Evolutionary conservation across 306 rosid genomes (phyloP).

Genomic region (Astragalus glycyphyllos): DNA sequence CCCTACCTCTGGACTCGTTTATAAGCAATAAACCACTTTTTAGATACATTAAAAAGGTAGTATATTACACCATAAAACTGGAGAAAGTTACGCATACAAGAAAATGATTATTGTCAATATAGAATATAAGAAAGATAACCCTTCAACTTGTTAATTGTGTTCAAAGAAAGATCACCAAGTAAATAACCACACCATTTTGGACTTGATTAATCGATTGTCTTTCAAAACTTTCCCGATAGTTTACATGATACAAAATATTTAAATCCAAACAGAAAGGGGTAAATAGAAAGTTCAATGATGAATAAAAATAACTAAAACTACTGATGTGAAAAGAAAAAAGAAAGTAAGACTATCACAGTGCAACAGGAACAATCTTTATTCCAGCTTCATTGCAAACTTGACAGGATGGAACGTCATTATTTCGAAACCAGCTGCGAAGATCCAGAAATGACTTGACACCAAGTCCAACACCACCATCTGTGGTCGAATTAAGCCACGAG

Average conservation of each 20-base stretch:
- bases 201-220: background rate
- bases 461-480: slow-evolving; percentile 72
- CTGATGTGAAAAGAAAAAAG: background rate
- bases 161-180: background rate
- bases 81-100: too few species aligned
- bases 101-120: background rate
- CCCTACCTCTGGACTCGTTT: too few species aligned
- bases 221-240: background rate
- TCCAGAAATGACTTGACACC: slow-evolving; percentile 93
- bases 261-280: slow-evolving; percentile 19
- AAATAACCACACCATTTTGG: slow-evolving; percentile 19
- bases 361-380: slow-evolving; percentile 68
- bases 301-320: slow-evolving; percentile 31
- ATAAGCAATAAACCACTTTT: too few species aligned
- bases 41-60: too few species aligned
- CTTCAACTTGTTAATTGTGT: slow-evolving; percentile 6
- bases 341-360: slow-evolving; percentile 25
- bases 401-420: slow-evolving; percentile 74
- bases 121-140: slow-evolving; percentile 23
- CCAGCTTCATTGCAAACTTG: slow-evolving; percentile 97
- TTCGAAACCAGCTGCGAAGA: slow-evolving; percentile 88
- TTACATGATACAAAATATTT: slow-evolving; percentile 11
- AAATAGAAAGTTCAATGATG: background rate
- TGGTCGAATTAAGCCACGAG: slow-evolving; percentile 68
- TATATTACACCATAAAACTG: background rate